A percentile compares a stretch with the other conserved stretches of the same genome.
Conservation (phyloP, 2,329 filamentous ascomycete genomes). For the Kalaharituber pfeilii region DNA sequence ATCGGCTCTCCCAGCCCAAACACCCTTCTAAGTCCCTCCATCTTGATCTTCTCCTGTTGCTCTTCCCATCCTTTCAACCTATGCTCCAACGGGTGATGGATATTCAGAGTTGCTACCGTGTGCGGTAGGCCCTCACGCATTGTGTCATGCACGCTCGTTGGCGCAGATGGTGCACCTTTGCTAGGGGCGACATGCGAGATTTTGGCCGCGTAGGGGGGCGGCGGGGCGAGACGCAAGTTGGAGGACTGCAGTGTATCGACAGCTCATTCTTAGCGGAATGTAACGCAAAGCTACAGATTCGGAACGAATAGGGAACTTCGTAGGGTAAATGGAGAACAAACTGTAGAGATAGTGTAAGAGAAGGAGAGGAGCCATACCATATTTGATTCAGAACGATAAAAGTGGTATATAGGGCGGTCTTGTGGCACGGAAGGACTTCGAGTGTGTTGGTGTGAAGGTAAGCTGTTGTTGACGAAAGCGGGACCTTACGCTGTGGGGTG, state of each 20-base stretch:
- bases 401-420: too few relatives aligned
- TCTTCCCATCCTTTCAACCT: slow-evolving; percentile 79
- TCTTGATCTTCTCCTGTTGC: slow-evolving; percentile 73
- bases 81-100: slow-evolving; percentile 74
- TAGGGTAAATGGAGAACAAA: too few relatives aligned
- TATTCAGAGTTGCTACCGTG: slow-evolving; percentile 38
- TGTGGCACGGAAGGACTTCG: too few relatives aligned
- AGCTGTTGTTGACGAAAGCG: too few relatives aligned
- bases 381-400: too few relatives aligned
- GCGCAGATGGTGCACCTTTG: slow-evolving; percentile 65
- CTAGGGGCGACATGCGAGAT: slow-evolving; percentile 1
- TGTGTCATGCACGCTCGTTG: slow-evolving; percentile 76
- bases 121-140: slow-evolving; percentile 61
- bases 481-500: too few relatives aligned
- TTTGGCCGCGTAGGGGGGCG: neutral
- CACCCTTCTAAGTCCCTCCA: slow-evolving; percentile 69
- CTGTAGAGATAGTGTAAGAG: too few relatives aligned
- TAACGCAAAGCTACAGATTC: too few relatives aligned
- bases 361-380: too few relatives aligned
- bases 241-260: neutral
- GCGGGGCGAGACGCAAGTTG: neutral
- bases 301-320: too few relatives aligned
- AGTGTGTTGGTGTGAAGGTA: too few relatives aligned
- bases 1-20: slow-evolving; percentile 90
- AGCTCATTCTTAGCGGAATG: too few relatives aligned